phyloP scores from a whole-genome alignment of 2,329 filamentous ascomycete species.

The Drechmeria coniospora region DNA sequence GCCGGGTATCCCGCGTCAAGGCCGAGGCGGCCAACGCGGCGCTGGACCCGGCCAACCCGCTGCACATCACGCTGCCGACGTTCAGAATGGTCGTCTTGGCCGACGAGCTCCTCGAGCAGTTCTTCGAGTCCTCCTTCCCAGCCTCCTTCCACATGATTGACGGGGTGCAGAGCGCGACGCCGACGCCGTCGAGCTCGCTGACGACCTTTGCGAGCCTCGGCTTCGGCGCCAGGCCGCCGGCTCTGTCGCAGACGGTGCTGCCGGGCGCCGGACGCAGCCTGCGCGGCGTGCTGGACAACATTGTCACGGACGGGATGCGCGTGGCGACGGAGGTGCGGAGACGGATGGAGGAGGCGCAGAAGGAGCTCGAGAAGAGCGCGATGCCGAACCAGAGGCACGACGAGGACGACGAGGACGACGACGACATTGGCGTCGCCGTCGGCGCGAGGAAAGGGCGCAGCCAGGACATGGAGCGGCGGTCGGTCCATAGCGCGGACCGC shows the following conservation, averaged over 20 bases:
- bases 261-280: slow-evolving; percentile 53
- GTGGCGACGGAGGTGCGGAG: slow-evolving; percentile 85
- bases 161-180: slow-evolving; percentile 23
- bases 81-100: slow-evolving; percentile 98
- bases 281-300: slow-evolving; percentile 87
- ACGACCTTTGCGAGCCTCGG: slow-evolving; percentile 72
- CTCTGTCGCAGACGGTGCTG: slow-evolving; percentile 23
- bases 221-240: slow-evolving; percentile 27
- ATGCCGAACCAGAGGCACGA: slow-evolving; percentile 48
- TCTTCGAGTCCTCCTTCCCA: slow-evolving; percentile 93
- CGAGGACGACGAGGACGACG: slow-evolving; percentile 55
- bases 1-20: slow-evolving; percentile 44
- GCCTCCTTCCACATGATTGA: slow-evolving; percentile 82
- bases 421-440: slow-evolving; percentile 30
- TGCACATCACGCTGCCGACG: slow-evolving; percentile 91
- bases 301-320: slow-evolving; percentile 92
- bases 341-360: slow-evolving; percentile 90
- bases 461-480: slow-evolving; percentile 44
- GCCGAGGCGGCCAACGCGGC: slow-evolving; percentile 75
- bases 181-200: slow-evolving; percentile 35
- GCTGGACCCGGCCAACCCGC: slow-evolving; percentile 78
- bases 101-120: slow-evolving; percentile 88
- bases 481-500: slow-evolving; percentile 50
- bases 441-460: slow-evolving; percentile 23
- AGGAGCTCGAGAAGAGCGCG: slow-evolving; percentile 74